Evolutionary conservation across 805 yeast genomes (phyloP).

Genomic region (Yamadazyma nakazawae): DNA sequence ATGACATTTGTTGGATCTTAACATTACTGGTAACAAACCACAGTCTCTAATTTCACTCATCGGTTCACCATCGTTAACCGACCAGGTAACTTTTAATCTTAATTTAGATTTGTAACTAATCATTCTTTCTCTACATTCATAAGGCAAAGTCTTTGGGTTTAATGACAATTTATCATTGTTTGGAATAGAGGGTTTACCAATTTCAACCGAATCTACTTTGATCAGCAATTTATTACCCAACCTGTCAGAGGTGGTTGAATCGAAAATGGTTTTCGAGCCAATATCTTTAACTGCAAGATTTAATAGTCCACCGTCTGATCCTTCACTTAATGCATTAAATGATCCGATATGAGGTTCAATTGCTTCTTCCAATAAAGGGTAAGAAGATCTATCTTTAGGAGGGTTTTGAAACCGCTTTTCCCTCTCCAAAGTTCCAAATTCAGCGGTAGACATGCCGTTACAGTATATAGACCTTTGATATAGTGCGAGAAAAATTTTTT

Average conservation of each 20-base stretch:
- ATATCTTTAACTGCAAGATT: slow-evolving; percentile 86
- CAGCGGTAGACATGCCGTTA: slow-evolving; percentile 41
- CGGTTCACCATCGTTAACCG: slow-evolving; percentile 85
- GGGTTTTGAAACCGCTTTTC: slow-evolving; percentile 85
- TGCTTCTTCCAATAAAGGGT: slow-evolving; percentile 81
- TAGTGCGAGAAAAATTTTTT: slow-evolving; percentile 9
- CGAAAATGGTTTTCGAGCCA: slow-evolving; percentile 82
- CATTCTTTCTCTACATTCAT: slow-evolving; percentile 84
- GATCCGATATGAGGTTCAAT: slow-evolving; percentile 95
- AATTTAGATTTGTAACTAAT: slow-evolving; percentile 76
- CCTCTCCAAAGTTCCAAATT: slow-evolving; percentile 81
- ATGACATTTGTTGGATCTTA: slow-evolving; percentile 88
- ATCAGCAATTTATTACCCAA: slow-evolving; percentile 82
- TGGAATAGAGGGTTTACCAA: slow-evolving; percentile 79
- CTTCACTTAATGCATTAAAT: slow-evolving; percentile 91
- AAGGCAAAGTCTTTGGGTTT: slow-evolving; percentile 77
- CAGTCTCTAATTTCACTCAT: slow-evolving; percentile 80
- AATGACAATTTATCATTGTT: slow-evolving; percentile 67
- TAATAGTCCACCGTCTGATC: slow-evolving; percentile 78
- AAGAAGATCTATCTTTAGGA: slow-evolving; percentile 80
- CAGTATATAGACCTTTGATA: slow-evolving; percentile 1
- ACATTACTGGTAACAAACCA: slow-evolving; percentile 90
- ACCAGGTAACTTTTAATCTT: slow-evolving; percentile 76
- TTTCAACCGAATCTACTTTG: slow-evolving; percentile 85
- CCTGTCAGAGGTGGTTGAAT: slow-evolving; percentile 63